A percentile compares a stretch with the other conserved stretches of the same genome.
These are phyloP conservation scores for Taphrina pruni DNA, from an alignment of 1,139 yeast genomes.

Conservation along the genomic window DNA sequence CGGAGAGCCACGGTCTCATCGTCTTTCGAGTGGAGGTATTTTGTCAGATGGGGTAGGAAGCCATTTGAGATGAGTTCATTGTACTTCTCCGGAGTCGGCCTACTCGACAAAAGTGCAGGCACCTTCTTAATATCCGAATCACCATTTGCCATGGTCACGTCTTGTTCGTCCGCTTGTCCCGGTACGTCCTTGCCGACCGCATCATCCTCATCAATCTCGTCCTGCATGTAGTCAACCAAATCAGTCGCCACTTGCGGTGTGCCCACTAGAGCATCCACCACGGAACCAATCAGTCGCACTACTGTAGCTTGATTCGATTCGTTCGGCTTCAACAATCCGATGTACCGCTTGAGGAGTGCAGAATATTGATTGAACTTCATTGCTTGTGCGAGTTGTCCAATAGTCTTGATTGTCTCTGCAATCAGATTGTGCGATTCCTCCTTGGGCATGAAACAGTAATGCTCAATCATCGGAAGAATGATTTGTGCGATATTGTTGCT, in stretches of 20 bases:
- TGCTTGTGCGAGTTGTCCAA: conserved; percentile 64
- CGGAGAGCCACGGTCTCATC: conserved; percentile 79
- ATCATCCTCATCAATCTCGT: conserved; percentile 23
- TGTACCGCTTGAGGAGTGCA: conserved; percentile 74
- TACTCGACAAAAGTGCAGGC: conserved; percentile 13
- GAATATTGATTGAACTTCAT: conserved; percentile 81
- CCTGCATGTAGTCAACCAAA: conserved; percentile 42
- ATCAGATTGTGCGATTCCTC: conserved; percentile 74
- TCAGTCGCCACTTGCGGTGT: conserved; percentile 34
- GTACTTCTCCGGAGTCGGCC: conserved; percentile 53
- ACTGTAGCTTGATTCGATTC: conserved; percentile 64
- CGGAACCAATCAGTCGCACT: conserved; percentile 67
- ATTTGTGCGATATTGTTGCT: conserved; percentile 75
- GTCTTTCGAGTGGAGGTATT: conserved; percentile 59
- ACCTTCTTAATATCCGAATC: background rate
- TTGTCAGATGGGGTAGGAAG: conserved; percentile 66
- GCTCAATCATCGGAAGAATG: conserved; percentile 82
- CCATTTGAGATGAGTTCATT: conserved; percentile 64
- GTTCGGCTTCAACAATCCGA: conserved; percentile 61
- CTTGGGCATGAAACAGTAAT: conserved; percentile 60
- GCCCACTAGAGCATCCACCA: conserved; percentile 61
- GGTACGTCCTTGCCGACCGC: conserved; percentile 44
- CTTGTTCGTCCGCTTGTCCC: background rate
- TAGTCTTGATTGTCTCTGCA: conserved; percentile 70
- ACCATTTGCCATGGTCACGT: background rate